Evolutionary conservation across 345 rosid genomes (phyloP), one percentile per base, ranked within the genome.

Genomic region (Arabidopsis suecica): DNA sequence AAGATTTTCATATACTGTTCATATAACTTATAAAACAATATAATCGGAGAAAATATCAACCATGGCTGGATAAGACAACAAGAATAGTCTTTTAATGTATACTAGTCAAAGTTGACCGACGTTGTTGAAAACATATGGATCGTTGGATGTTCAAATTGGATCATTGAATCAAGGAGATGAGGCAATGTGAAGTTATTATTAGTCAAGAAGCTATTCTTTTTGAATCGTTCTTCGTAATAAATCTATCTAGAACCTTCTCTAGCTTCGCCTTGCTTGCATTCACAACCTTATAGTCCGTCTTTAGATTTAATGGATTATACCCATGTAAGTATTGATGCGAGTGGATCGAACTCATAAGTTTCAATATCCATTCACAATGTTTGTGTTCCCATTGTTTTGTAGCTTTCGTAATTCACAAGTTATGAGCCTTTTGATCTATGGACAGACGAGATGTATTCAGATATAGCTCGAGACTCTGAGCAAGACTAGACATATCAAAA

Each of bases 331-430:
- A 30, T 51, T 32, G 86, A 45, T 23, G 73, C 63, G 7, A 59
- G 67, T 37, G 85, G 78, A 16, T 57, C 60, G 18, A 79, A 88
- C 32, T 88, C 83, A 10, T 81, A 90, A 8, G 84, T 84, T 79
- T 89, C 97, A 4, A 84, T 73, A 8, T 69, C 33, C 69, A 59
- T 79, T 80, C 73, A 75, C 36, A 58, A 57, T n/a, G 12, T 14
- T 36, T 23, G n/a, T 56, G 11, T 47, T 34, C 33, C 78, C 65
- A 66, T 47, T 47, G 33, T 16, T 14, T 66, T 67, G 59, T 11
- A 14, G 13, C 33, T 72, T 28, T 48, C 28, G 41, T 9, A 13
- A 50, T 67, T 55, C 42, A 74, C 10, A 28, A 74, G 78, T 12
- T 37, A 40, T 23, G 65, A 14, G 34, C 78, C 72, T 57, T 38